Evolutionary conservation across 2,329 filamentous ascomycete species (phyloP), one percentile per base, ranked within the genome.

Genomic region (Aspergillus cejpii): DNA sequence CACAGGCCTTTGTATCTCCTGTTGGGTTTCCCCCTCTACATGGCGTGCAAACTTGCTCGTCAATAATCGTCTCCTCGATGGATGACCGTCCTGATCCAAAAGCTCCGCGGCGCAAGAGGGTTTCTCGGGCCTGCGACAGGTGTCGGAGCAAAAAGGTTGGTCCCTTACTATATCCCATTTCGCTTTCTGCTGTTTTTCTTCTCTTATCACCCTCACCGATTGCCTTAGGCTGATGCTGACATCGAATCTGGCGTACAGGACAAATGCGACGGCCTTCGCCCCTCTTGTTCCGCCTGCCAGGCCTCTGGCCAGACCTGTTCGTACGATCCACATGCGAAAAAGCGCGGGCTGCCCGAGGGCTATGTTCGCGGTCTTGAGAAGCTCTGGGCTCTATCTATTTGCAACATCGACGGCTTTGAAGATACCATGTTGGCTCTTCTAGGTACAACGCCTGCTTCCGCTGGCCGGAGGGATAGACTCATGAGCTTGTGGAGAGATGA

Each of bases 311-410:
- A 68, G 40, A 54, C 62, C 24, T 73, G 70, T 45, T 65, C 64
- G 21, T 73, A 73, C 54, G 66, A 72, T 41, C 66, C 69, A 10
- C 61, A 64, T 43, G 67, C 63, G 38, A 72, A 71, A 54, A 72
- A 72, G 51, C 64, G 70, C 41, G 70, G 70, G 14, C 53, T 72
- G 12, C 70, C 69, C 1, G 70, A 72, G 50, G 70, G 70, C 28
- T 73, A 73, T 56, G 69, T 73, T 24, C 68, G 70, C 15, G 68
- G 68, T 3, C 44, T 73, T 42, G 70, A 73, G 52, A 72, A 72
- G 51, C 58, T 73, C 24, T 72, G 68, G 67, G 68, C 69, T 5
- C 50, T 73, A 20, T 64, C 68, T 6, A 59, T 71, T 29, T 67
- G 64, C 48, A 72, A 70, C 28, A 66, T 72, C 39, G 63, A 69